These are phyloP conservation scores for Cyberlindnera nakhonratchasimensis DNA, from an alignment of 805 yeast genomes.

Conservation along the genomic window DNA sequence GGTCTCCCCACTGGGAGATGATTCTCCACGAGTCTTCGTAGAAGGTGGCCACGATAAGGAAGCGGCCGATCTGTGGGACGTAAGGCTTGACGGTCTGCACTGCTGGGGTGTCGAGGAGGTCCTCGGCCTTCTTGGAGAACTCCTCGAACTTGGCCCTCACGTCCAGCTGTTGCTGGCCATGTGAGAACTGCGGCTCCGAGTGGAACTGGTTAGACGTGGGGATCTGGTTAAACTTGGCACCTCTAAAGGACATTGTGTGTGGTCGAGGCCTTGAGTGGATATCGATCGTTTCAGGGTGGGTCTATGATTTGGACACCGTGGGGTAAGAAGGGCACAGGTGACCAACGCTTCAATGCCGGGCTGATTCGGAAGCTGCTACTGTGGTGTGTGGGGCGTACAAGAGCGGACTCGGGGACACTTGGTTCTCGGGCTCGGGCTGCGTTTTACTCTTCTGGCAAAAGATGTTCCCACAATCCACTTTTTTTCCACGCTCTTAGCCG, in stretches of 20 bases:
- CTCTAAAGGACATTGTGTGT: constrained; percentile 26
- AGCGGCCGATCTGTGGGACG: constrained; percentile 85
- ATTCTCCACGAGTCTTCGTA: constrained; percentile 86
- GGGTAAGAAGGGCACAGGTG: no score
- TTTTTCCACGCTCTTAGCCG: no score
- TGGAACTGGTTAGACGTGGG: constrained; percentile 23
- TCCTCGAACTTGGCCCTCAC: constrained; percentile 10
- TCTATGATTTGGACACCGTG: neutral
- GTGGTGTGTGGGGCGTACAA: no score
- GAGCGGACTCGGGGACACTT: no score
- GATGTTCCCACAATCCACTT: no score
- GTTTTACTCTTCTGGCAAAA: no score
- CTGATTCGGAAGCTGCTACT: no score
- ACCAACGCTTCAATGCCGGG: no score
- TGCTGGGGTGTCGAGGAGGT: constrained; percentile 45
- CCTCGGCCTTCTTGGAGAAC: constrained; percentile 53
- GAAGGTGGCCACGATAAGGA: constrained; percentile 89
- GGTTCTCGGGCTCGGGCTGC: no score
- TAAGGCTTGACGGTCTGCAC: constrained; percentile 56
- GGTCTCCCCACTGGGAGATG: constrained; percentile 85
- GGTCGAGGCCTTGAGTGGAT: neutral
- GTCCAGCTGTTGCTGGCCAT: constrained; percentile 14
- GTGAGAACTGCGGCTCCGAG: constrained; percentile 13
- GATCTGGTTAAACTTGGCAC: constrained; percentile 27
- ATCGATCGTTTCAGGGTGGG: neutral